Percentiles rank a stretch among this genome's conserved stretches.
These are phyloP conservation scores for Lasiosphaeria miniovina DNA, from an alignment of 495 filamentous ascomycete species.

Conservation along the genomic window DNA sequence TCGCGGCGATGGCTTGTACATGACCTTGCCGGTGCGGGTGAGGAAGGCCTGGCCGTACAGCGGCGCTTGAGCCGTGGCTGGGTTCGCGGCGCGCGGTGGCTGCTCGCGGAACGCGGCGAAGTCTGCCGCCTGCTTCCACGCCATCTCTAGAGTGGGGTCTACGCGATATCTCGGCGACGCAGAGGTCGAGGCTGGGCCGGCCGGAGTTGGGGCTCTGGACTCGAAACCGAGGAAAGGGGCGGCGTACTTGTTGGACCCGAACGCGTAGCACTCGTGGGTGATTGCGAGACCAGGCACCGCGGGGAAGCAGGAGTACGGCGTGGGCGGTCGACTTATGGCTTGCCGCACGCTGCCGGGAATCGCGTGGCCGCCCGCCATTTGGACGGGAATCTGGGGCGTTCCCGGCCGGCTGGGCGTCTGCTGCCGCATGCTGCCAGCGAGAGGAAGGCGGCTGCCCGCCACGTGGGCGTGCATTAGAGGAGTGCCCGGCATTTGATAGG, in stretches of 20 bases:
- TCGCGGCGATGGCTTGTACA: conserved; percentile 2
- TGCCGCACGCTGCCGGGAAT: conserved; percentile 8
- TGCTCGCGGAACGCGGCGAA: not conserved
- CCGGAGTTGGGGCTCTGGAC: not conserved
- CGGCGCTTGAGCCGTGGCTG: not conserved
- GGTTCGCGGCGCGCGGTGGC: not conserved
- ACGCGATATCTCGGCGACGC: too few relatives aligned
- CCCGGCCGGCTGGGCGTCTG: not conserved
- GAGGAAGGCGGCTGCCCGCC: too few relatives aligned
- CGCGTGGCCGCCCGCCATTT: conserved; percentile 12
- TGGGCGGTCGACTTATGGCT: not conserved
- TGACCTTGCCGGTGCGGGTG: not conserved
- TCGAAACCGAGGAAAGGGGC: not conserved
- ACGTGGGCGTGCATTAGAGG: too few relatives aligned
- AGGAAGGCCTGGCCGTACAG: conserved; percentile 1
- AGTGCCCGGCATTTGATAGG: too few relatives aligned
- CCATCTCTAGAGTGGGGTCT: not conserved
- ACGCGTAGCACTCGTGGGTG: not conserved
- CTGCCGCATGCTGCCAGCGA: too few relatives aligned
- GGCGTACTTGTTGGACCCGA: not conserved
- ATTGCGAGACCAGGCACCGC: not conserved
- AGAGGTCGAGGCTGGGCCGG: too few relatives aligned
- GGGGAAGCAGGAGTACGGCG: not conserved
- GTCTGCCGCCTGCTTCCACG: not conserved
- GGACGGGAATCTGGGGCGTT: conserved; percentile 4